These are phyloP conservation scores for Phialophora macrospora DNA, from an alignment of 2,329 filamentous ascomycete species.

Conservation along the genomic window DNA sequence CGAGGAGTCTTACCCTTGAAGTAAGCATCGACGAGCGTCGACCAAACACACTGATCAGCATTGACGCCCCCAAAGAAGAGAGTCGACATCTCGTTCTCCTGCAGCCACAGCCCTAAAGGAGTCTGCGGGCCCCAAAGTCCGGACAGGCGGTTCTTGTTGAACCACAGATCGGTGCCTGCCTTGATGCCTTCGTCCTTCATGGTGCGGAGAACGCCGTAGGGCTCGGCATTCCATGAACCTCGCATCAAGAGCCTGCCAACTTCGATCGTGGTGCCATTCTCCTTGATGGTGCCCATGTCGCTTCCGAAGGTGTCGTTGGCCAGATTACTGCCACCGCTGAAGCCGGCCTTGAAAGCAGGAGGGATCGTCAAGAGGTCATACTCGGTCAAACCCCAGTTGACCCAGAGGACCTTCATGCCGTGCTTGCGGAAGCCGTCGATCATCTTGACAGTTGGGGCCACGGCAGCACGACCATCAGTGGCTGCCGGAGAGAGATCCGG, in stretches of 20 bases:
- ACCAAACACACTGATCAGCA: conserved; percentile 65
- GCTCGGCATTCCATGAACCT: conserved; percentile 59
- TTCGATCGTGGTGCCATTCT: conserved; percentile 30
- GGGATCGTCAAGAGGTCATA: conserved; percentile 57
- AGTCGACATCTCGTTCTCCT: conserved; percentile 50
- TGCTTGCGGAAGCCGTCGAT: conserved; percentile 55
- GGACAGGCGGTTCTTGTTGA: conserved; percentile 63
- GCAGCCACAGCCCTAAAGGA: conserved; percentile 51
- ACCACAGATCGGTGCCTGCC: conserved; percentile 52
- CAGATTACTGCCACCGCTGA: conserved; percentile 46
- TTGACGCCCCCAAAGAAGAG: conserved; percentile 65
- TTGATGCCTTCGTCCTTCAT: conserved; percentile 50
- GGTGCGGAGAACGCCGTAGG: conserved; percentile 51
- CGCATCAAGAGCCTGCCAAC: conserved; percentile 53
- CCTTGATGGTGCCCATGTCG: conserved; percentile 24
- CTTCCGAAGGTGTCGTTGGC: conserved; percentile 30
- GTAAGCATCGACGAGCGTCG: conserved; percentile 61
- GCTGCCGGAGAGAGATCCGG: conserved; percentile 49
- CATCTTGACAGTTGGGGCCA: conserved; percentile 44
- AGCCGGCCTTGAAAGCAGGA: conserved; percentile 54
- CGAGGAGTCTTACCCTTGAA: conserved; percentile 48
- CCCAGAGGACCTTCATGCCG: conserved; percentile 57
- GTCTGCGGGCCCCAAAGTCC: conserved; percentile 58
- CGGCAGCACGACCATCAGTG: conserved; percentile 50
- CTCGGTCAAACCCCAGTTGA: conserved; percentile 63